Conservation (phyloP, 352 stramenopile species). For the Thraustotheca clavata region DNA sequence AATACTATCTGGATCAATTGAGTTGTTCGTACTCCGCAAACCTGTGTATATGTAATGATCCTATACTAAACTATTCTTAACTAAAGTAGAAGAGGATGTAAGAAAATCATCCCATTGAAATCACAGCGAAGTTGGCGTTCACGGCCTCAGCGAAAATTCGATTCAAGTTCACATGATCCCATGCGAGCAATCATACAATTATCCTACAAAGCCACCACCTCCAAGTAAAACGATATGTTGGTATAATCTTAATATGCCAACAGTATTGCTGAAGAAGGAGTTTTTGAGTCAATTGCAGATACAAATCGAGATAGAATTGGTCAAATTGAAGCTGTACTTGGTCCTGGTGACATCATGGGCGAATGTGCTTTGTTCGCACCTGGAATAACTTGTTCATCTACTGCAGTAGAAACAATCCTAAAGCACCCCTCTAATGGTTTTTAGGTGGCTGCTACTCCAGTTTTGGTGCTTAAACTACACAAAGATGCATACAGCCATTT, state of each 20-base stretch:
- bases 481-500: neutral
- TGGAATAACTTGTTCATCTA: neutral
- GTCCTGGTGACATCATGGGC: neutral
- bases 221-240: too few species aligned
- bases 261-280: too few species aligned
- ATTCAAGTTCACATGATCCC: neutral
- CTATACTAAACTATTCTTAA: too few species aligned
- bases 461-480: neutral
- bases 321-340: neutral
- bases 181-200: constrained; percentile 11
- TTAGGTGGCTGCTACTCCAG: neutral
- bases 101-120: neutral
- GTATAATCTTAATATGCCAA: too few species aligned
- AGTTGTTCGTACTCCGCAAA: constrained; percentile 7
- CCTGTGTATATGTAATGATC: too few species aligned
- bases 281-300: neutral
- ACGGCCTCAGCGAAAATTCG: neutral
- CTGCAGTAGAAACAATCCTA: neutral
- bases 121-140: neutral
- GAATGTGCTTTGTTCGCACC: neutral
- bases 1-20: neutral
- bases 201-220: neutral
- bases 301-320: neutral
- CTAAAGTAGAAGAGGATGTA: too few species aligned
- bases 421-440: neutral